Evolutionary conservation across 257 asterid genomes (phyloP).

Genomic region (Solanum piurae): DNA sequence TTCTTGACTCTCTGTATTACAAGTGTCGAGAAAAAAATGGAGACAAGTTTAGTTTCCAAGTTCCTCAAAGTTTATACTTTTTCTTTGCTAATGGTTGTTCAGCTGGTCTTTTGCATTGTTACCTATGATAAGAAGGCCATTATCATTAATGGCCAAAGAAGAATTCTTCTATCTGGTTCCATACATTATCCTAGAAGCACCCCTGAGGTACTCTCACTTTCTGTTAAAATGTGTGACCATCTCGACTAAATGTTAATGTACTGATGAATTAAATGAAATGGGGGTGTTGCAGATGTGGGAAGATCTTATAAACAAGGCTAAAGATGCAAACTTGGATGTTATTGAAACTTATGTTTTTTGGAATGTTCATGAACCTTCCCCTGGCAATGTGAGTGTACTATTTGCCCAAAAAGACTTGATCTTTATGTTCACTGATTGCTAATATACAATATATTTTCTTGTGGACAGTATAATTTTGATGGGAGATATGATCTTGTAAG

Average conservation of each 20-base stretch:
- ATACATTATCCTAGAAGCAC: constrained; percentile 74
- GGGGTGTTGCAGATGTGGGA: constrained; percentile 58
- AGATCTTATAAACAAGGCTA: constrained; percentile 50
- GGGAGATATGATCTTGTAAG: constrained; percentile 63
- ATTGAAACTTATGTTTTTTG: constrained; percentile 66
- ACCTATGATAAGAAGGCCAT: constrained; percentile 48
- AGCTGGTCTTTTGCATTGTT: constrained; percentile 25
- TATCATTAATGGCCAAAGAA: constrained; percentile 46
- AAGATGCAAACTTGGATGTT: constrained; percentile 58
- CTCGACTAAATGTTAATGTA: neutral
- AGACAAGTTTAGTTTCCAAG: constrained; percentile 33
- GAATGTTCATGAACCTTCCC: constrained; percentile 65
- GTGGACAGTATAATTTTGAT: constrained; percentile 42
- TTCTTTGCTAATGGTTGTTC: constrained; percentile 22
- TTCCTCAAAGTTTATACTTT: constrained; percentile 13
- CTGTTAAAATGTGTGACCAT: neutral
- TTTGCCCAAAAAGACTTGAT: neutral
- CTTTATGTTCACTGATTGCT: neutral
- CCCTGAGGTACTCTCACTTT: constrained; percentile 40
- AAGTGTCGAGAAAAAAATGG: constrained; percentile 18
- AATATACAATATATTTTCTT: neutral
- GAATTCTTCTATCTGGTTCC: constrained; percentile 63
- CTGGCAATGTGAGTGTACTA: constrained; percentile 42
- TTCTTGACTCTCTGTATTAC: constrained; percentile 3
- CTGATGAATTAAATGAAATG: neutral